Evolutionary conservation across 2,329 filamentous ascomycete genomes (phyloP), one percentile per base, ranked within the genome.

Genomic region (Ceratocystis huliohia): DNA sequence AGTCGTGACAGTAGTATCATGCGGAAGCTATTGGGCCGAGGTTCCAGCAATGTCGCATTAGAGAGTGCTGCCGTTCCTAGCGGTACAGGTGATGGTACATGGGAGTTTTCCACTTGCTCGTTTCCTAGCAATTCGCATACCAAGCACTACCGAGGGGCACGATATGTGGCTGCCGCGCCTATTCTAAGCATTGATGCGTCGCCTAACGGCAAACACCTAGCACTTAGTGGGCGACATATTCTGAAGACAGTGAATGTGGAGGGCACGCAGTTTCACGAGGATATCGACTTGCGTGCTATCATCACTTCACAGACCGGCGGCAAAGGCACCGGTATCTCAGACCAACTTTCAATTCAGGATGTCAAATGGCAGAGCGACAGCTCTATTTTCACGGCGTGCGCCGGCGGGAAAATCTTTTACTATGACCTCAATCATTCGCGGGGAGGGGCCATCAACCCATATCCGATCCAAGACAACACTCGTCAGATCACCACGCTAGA

Each of bases 401-500:
- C 82, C 63, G 84, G 82, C 68, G 84, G 84, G 71, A 83, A 84
- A 73, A 85, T 87, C 70, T 86, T 86, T 68, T 78, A 82, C 68
- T 87, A 87, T 71, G 83, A 87, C 72, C 72, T 87, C 20, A 77
- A 77, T 50, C 79, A 81, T 22, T 71, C 82, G 8, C 78, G 79
- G 1, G 72, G 76, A 1, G 77, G 76, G 2, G 74, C 75, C 5
- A 74, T 76, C 2, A 74, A 79, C 13, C 81, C 80, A 44, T 79
- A 85, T 44, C 80, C 85, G 72, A 82, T 79, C 63, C 79, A 81
- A 57, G 84, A 87, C 70, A 84, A 86, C 70, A 80, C 81, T 59
- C 80, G 84, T 2, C 84, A 87, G 75, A 79, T 87, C 69, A 86
- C 86, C 69, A 81, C 82, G 41, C 76, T 87, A 8, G 84, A 85